Evolutionary conservation across 139 green algal genomes (phyloP), one percentile per base, ranked within the genome.

Genomic region (Nannochloris sp.): DNA sequence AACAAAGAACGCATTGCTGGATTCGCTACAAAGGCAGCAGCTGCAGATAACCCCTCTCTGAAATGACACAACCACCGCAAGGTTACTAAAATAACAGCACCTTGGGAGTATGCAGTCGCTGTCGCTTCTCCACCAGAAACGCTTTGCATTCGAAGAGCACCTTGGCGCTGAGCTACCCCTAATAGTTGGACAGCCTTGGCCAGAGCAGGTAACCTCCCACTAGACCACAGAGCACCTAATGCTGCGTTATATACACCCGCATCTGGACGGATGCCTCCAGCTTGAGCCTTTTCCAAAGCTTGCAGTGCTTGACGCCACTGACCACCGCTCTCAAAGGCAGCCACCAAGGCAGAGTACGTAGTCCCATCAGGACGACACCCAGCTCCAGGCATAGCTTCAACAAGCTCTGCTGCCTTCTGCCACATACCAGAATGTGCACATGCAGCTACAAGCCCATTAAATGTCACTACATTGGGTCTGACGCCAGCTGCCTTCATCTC

Each of bases 171-270:
- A 1, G 68, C 45, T 23, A 15, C 34, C 23, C 7, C 6, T 19
- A 55, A 25, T 48, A 70, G 24, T 54, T 74, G 55, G 27, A 69
- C 31, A 10, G 58, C 62, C 38, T 61, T 54, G 15, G 73, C 75
- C 61, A 74, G 72, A 4, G 77, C 87, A 61, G 74, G 76, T 8
- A 81, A 71, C 23, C 89, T 73, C 14, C 87, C 87, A 4, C 79
- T 88, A 60, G 86, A 72, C 79, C 83, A 89, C 23, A 94, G 64
- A 14, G 79, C 74, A 19, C 90, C 87, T 32, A 92, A 82, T 30
- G 91, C 80, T 2, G 78, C 74, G 46, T 91, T 90, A 76, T 88
- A 93, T 23, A 92, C 81, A 27, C 90, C 89, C 3, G 79, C 68
- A 57, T 95, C 88, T 4, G 58, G 48, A 27, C 58, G 47, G n/a